phyloP scores from a whole-genome alignment of 1,139 yeast species.

The Zygosaccharomyces sapae region DNA sequence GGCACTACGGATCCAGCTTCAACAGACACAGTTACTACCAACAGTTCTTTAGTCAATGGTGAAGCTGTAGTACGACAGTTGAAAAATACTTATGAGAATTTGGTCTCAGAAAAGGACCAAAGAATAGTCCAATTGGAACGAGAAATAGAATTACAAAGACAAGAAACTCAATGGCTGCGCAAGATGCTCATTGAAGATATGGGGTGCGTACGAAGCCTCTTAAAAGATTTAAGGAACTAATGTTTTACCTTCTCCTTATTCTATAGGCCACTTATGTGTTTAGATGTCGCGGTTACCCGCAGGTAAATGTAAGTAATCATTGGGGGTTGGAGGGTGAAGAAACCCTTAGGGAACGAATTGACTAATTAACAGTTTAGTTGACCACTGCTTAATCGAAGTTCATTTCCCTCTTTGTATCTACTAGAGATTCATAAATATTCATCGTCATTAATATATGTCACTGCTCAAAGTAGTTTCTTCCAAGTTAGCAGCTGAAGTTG shows the following conservation, averaged over 20 bases:
- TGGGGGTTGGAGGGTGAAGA: neutral
- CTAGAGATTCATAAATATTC: no score
- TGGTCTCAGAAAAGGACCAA: constrained; percentile 33
- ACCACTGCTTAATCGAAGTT: no score
- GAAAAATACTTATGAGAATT: constrained; percentile 27
- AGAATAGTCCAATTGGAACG: constrained; percentile 31
- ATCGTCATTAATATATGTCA: constrained; percentile 13
- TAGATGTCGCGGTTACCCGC: constrained; percentile 7
- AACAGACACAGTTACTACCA: neutral
- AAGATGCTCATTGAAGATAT: constrained; percentile 36
- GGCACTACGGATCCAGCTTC: neutral
- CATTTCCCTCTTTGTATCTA: no score
- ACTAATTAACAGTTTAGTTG: neutral
- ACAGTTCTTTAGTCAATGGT: constrained; percentile 10
- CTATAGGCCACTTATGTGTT: neutral
- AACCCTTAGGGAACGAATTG: constrained; percentile 1
- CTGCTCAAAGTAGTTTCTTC: constrained; percentile 47
- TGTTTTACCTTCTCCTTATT: neutral
- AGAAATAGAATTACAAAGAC: constrained; percentile 33
- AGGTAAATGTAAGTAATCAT: constrained; percentile 2
- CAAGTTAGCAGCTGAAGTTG: constrained; percentile 71
- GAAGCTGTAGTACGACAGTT: constrained; percentile 21
- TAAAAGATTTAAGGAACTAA: constrained; percentile 25
- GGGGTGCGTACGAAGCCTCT: constrained; percentile 34
- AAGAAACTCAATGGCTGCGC: constrained; percentile 35